These are phyloP conservation scores for Clonostachys byssicola DNA, from an alignment of 2,329 filamentous ascomycete species.

Conservation along the genomic window DNA sequence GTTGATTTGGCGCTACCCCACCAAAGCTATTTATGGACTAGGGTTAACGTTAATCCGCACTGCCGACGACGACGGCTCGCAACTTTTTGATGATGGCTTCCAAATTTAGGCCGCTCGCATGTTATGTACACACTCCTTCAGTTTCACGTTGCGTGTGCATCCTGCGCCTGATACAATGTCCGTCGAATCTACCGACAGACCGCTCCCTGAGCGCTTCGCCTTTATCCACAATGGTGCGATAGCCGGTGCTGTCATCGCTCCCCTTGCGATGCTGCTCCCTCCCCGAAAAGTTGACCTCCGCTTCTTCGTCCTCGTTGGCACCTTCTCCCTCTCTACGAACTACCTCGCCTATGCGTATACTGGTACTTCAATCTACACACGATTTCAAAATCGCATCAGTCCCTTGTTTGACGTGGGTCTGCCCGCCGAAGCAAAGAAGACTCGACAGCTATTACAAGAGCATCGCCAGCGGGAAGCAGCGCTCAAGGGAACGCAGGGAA, in stretches of 20 bases:
- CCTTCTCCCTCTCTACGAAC: slow-evolving; percentile 48
- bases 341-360: slow-evolving; percentile 54
- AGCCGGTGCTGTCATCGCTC: slow-evolving; percentile 39
- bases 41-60: too few species aligned
- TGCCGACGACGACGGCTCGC: too few species aligned
- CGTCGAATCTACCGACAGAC: too few species aligned
- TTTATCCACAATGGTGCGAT: slow-evolving; percentile 43
- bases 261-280: slow-evolving; percentile 44
- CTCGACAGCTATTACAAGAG: slow-evolving; percentile 39
- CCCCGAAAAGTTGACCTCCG: slow-evolving; percentile 48
- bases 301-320: slow-evolving; percentile 41
- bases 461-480: slow-evolving; percentile 26
- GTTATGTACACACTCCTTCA: too few species aligned
- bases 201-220: slow-evolving; percentile 6
- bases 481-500: slow-evolving; percentile 9
- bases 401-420: slow-evolving; percentile 41
- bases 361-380: slow-evolving; percentile 44
- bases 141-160: too few species aligned
- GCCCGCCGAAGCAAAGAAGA: slow-evolving; percentile 48
- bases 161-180: too few species aligned
- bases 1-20: too few species aligned
- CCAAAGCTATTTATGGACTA: too few species aligned
- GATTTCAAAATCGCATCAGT: slow-evolving; percentile 40
- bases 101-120: too few species aligned
- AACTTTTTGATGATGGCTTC: too few species aligned